These are phyloP conservation scores for Lactarius trivialis DNA, from an alignment of 768 basidiomycete species.

Conservation along the genomic window DNA sequence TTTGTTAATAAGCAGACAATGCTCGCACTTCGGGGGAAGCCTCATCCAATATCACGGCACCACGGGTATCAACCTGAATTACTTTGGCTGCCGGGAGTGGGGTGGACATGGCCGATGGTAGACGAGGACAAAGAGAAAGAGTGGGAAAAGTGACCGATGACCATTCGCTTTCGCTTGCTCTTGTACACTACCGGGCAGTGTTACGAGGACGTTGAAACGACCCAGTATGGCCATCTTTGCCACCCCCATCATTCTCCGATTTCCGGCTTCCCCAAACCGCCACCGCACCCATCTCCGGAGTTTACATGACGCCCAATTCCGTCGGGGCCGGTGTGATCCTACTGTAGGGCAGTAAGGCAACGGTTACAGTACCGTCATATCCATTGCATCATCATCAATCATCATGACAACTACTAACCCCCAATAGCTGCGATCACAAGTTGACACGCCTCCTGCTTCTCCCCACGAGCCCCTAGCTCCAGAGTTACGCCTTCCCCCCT, in stretches of 20 bases:
- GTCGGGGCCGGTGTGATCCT: conserved; percentile 15
- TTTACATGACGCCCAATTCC: conserved; percentile 10
- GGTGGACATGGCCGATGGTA: conserved; percentile 27
- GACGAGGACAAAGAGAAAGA: not conserved
- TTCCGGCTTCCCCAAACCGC: not conserved
- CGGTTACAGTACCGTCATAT: not conserved
- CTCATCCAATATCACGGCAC: conserved; percentile 88
- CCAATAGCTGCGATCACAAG: conserved; percentile 89
- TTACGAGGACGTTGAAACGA: not conserved
- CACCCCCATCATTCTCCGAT: not conserved
- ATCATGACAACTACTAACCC: conserved; percentile 36
- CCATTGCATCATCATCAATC: not conserved
- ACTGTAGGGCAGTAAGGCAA: not conserved
- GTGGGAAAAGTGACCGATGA: conserved; percentile 6
- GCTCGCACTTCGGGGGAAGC: conserved; percentile 84
- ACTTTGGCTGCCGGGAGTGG: conserved; percentile 75
- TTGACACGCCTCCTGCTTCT: conserved; percentile 78
- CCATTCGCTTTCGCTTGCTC: conserved; percentile 14
- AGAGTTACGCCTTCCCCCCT: conserved; percentile 87
- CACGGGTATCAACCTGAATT: conserved; percentile 92
- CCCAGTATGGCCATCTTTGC: not conserved
- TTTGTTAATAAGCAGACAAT: conserved; percentile 5
- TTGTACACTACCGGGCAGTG: not conserved
- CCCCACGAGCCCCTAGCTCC: conserved; percentile 86
- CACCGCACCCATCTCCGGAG: not conserved